Evolutionary conservation across 1,139 yeast species (phyloP).

Genomic region (Yamadazyma spencermartinsiae): DNA sequence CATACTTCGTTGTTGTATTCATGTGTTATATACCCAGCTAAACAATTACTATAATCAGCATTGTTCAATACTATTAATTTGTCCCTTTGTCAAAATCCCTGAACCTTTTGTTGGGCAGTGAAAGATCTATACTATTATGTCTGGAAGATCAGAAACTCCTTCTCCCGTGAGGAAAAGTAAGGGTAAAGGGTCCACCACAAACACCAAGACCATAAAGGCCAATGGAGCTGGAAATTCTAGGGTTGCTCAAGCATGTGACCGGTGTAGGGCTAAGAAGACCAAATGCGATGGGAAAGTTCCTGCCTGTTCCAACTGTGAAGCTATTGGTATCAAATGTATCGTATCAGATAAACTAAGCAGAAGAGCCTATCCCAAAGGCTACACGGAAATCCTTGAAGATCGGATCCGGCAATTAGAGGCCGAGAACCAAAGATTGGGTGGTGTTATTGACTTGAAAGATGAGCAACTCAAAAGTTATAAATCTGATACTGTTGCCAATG

Average conservation of each 20-base stretch:
- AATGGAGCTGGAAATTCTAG: conserved; percentile 60
- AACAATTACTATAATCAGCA: too few relatives aligned
- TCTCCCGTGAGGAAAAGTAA: conserved; percentile 8
- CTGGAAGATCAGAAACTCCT: not conserved
- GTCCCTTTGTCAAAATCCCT: too few relatives aligned
- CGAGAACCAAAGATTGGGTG: conserved; percentile 44
- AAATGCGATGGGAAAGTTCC: conserved; percentile 70
- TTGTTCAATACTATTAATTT: too few relatives aligned
- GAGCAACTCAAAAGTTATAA: conserved; percentile 49
- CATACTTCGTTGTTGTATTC: too few relatives aligned
- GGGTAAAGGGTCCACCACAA: conserved; percentile 20
- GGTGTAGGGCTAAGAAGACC: conserved; percentile 80
- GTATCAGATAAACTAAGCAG: conserved; percentile 47
- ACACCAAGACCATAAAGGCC: conserved; percentile 59
- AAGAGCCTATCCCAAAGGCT: conserved; percentile 51
- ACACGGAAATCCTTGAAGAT: conserved; percentile 49
- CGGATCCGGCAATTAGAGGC: conserved; percentile 46
- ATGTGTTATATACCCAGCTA: too few relatives aligned
- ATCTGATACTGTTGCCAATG: conserved; percentile 7
- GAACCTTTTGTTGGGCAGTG: too few relatives aligned
- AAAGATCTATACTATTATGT: too few relatives aligned
- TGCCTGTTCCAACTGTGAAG: conserved; percentile 41
- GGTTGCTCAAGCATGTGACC: conserved; percentile 83
- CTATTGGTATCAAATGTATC: conserved; percentile 46
- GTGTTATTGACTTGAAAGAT: conserved; percentile 58